A percentile compares a stretch with the other conserved stretches of the same genome.
phyloP scores from a whole-genome alignment of 306 rosid genomes.

The Alnus rubra region DNA sequence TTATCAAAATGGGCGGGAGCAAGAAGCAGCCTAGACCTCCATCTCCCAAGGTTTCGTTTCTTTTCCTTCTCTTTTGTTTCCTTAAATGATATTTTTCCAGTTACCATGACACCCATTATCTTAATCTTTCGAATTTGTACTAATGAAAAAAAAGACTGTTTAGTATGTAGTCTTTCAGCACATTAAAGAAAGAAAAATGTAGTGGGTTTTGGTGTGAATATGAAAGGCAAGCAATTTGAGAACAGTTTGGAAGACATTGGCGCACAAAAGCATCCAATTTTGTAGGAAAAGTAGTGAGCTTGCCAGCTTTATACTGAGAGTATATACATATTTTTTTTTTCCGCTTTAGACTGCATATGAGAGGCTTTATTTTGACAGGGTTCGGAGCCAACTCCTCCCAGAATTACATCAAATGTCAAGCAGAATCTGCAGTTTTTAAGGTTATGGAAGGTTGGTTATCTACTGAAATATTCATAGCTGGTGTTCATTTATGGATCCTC shows the following conservation, averaged over 20 bases:
- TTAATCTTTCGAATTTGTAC: neutral
- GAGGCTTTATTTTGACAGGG: constrained; percentile 38
- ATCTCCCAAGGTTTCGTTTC: constrained; percentile 17
- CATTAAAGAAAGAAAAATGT: neutral
- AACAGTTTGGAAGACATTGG: constrained; percentile 3
- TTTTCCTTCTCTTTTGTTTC: neutral
- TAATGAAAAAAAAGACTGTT: neutral
- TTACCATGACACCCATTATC: neutral
- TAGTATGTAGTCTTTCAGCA: neutral
- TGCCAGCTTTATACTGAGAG: neutral
- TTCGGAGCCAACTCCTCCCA: constrained; percentile 58
- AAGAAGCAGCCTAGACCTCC: constrained; percentile 27
- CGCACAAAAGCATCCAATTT: neutral
- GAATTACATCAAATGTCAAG: constrained; percentile 85
- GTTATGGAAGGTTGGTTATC: constrained; percentile 65
- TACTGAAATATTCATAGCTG: neutral
- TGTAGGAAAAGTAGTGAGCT: neutral
- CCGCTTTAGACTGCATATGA: constrained; percentile 3
- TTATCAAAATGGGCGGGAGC: constrained; percentile 33
- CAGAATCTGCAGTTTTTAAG: constrained; percentile 80
- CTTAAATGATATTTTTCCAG: neutral
- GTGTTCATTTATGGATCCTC: neutral
- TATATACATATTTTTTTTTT: neutral
- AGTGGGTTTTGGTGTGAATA: neutral
- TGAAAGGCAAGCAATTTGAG: neutral